A percentile compares a stretch with the other conserved stretches of the same genome.
phyloP scores from a whole-genome alignment of 345 rosid species.

The Eucalyptus curtisii region DNA sequence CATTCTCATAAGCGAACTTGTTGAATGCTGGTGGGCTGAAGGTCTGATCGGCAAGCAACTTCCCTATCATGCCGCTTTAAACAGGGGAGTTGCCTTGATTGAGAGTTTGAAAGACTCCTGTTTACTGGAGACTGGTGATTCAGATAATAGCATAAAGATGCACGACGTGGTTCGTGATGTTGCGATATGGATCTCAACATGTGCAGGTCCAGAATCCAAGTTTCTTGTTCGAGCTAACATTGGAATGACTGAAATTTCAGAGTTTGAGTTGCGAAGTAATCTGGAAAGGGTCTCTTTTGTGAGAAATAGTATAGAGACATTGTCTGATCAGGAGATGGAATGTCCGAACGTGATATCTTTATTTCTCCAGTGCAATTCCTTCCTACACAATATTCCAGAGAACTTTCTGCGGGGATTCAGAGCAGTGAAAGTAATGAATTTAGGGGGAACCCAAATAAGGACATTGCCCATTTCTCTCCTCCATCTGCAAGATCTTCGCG shows the following conservation, averaged over 20 bases:
- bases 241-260: slow-evolving; percentile 6
- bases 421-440: slow-evolving; percentile 16
- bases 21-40: slow-evolving; percentile 27
- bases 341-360: slow-evolving; percentile 13
- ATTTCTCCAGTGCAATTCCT: slow-evolving; percentile 19
- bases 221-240: slow-evolving; percentile 17
- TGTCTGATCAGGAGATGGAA: not conserved
- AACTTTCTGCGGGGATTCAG: slow-evolving; percentile 11
- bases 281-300: slow-evolving; percentile 27
- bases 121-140: slow-evolving; percentile 24
- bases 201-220: not conserved
- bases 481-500: slow-evolving; percentile 5
- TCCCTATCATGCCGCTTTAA: slow-evolving; percentile 4
- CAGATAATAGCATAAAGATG: slow-evolving; percentile 23
- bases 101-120: slow-evolving; percentile 34
- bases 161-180: slow-evolving; percentile 38
- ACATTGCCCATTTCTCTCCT: slow-evolving; percentile 16
- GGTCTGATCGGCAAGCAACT: slow-evolving; percentile 18
- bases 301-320: slow-evolving; percentile 9
- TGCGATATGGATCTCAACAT: slow-evolving; percentile 19
- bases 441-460: slow-evolving; percentile 13
- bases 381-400: slow-evolving; percentile 1
- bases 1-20: slow-evolving; percentile 17
- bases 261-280: slow-evolving; percentile 1
- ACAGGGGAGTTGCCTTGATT: slow-evolving; percentile 18